Conservation (phyloP, 331 rosid genomes). For the Acacia pycnantha region DNA sequence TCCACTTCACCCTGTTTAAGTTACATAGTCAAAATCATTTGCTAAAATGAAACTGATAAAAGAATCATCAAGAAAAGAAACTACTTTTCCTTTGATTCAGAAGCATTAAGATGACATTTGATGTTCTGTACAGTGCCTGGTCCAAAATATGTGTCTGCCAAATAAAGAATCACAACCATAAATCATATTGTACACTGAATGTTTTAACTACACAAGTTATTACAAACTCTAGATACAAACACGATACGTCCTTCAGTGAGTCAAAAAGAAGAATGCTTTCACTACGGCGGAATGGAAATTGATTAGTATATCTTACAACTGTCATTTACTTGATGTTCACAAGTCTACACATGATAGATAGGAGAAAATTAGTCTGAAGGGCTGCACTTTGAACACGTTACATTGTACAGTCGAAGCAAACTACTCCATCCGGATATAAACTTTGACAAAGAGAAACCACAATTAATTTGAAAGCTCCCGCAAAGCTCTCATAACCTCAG, state of each 20-base stretch:
- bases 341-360: neutral
- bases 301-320: neutral
- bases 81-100: constrained; percentile 54
- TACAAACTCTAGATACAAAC: neutral
- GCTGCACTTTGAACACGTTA: neutral
- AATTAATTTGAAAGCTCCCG: neutral
- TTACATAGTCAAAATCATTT: constrained; percentile 16
- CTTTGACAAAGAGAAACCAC: neutral
- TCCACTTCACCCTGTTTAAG: constrained; percentile 69
- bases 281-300: neutral
- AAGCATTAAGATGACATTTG: constrained; percentile 54
- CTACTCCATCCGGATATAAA: neutral
- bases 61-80: constrained; percentile 11
- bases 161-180: neutral
- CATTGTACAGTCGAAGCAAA: neutral
- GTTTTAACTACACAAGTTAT: neutral
- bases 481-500: neutral
- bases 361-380: neutral
- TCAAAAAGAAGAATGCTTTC: neutral
- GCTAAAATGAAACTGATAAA: neutral
- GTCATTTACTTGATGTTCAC: neutral
- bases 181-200: neutral
- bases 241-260: neutral
- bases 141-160: constrained; percentile 79
- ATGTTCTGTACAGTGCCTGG: constrained; percentile 74